Evolutionary conservation across 169 alveolate genomes (phyloP), one percentile per base, ranked within the genome.

Genomic region (Babesia microti): DNA sequence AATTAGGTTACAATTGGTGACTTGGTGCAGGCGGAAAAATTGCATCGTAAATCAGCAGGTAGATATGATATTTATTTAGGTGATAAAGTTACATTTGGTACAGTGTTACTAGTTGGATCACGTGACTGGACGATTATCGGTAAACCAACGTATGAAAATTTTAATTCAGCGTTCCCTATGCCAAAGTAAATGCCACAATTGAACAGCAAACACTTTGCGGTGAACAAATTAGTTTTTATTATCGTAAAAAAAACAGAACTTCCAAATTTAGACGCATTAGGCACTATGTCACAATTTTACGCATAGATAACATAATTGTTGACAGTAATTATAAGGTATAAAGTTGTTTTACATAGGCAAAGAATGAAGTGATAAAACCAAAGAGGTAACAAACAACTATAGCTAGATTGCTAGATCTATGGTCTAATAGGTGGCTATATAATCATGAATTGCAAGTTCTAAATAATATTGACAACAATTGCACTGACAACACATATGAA

Each of bases 391-490:
- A 54, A 63, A 4, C 11, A 72, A 49, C 53, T 84, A 43, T 40
- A 42, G 49, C 1, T 68, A 74, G 82, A 44, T 47, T 67, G 41
- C 69, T 83, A 27, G 91, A 83, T 48, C 68, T 83, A 18, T 83
- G 90, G 90, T 76, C 91, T 9, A 83, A 83, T 41, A 50, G 91
- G 33, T 83, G 91, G 91, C 70, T 83, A 37, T 72, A 70, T 45
- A 68, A 74, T 12, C 81, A 74, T 29, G 91, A 83, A 43, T 46
- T 72, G 26, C 81, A 68, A 34, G 86, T 81, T 49, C 53, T 56
- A 30, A 56, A 63, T 41, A 48, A 58, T 34, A 39, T 22, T 11
- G 76, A 55, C 11, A 54, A 32, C 34, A 48, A 57, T 12, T 22
- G 39, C 4, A 52, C 59, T 3, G 56, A 24, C n/a, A n/a, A n/a